Base-by-base conservation (phyloP, 1,284 basidiomycete species). In the Neonothopanus nambi region DNA sequence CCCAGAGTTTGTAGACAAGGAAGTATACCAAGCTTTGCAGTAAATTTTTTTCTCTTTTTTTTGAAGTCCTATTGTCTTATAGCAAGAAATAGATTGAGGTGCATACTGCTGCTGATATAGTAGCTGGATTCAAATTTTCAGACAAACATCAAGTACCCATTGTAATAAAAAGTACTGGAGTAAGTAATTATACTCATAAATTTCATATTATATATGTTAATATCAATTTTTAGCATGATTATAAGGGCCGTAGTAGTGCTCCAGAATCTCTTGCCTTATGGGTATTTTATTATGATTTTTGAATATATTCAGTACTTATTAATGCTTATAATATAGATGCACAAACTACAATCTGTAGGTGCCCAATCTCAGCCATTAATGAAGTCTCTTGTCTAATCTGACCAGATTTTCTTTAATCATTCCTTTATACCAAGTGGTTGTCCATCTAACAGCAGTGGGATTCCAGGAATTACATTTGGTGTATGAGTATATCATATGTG, bases 101-200 rank as follows among this genome's bases (percentile, higher is more conserved):
- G 3, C 37, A 28, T 11, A 21, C 20, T 17, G 18, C 45, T 7
- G 15, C 48, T 1, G 57, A 59, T 38, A 37, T 55, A n/a, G 57
- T 56, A 40, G 52, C 40, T 8, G 60, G 50, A 1, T 61, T 59
- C 47, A 52, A 48, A 12, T 61, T 61, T 48, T 44, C 60, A 4
- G 45, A 55, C 3, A 44, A 50, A 4, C 48, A 49, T 23, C 52
- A 56, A 5, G 58, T 59, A 17, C 17, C 52, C n/a, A 48, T 61
- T 12, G 55, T 49, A 1, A 58, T 61, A 48, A 51, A 58, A 18
- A 58, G 58, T 38, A 53, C 56, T 33, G 57, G 57, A 13, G 55
- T 57, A 21, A 20, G 52, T 42, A 26, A 24, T n/a, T n/a, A n/a
- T n/a, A n/a, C 33, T 38, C n/a, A 33, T 26, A 23, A 15, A 23